Percentiles rank a stretch among this genome's conserved stretches.
phyloP scores from a whole-genome alignment of 352 stramenopile genomes.

The Aphanomyces invadans region DNA sequence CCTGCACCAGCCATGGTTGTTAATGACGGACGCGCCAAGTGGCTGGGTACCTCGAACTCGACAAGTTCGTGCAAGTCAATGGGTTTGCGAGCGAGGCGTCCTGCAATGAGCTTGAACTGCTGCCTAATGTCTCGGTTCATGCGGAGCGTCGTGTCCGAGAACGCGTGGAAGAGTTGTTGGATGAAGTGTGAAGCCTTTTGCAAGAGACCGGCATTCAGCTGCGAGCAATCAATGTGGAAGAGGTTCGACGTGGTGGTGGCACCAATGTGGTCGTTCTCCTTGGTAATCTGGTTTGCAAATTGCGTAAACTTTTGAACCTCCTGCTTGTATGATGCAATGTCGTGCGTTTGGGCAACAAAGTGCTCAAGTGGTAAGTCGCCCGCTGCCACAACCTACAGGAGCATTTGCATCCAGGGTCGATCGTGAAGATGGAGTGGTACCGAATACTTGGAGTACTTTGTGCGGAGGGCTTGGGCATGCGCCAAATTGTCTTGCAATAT shows the following conservation, averaged over 20 bases:
- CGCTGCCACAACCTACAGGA: constrained; percentile 11
- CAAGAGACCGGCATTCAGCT: constrained; percentile 41
- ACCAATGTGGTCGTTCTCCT: not conserved
- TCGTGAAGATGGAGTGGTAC: not conserved
- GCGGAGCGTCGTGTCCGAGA: constrained; percentile 40
- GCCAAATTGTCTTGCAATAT: constrained; percentile 53
- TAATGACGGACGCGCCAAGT: too few relatives aligned
- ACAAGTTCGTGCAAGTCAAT: constrained; percentile 69
- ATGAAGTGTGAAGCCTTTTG: constrained; percentile 37
- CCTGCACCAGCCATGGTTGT: constrained; percentile 12
- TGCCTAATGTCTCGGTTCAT: constrained; percentile 51
- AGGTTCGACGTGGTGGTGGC: not conserved
- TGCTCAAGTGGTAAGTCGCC: constrained; percentile 9
- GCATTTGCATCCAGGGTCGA: not conserved
- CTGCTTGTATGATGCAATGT: constrained; percentile 7
- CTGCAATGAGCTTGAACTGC: constrained; percentile 68
- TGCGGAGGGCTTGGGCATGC: constrained; percentile 34
- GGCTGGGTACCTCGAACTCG: constrained; percentile 34
- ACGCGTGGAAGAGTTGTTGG: constrained; percentile 35
- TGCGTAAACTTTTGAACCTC: constrained; percentile 18
- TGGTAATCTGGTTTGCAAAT: constrained; percentile 13
- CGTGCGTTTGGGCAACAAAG: constrained; percentile 11
- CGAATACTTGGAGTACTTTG: constrained; percentile 31
- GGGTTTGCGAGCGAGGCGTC: constrained; percentile 46
- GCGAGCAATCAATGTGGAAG: constrained; percentile 27